Base-by-base conservation (phyloP, 2,329 filamentous ascomycete genomes). In the Xenoacremonium recifei region DNA sequence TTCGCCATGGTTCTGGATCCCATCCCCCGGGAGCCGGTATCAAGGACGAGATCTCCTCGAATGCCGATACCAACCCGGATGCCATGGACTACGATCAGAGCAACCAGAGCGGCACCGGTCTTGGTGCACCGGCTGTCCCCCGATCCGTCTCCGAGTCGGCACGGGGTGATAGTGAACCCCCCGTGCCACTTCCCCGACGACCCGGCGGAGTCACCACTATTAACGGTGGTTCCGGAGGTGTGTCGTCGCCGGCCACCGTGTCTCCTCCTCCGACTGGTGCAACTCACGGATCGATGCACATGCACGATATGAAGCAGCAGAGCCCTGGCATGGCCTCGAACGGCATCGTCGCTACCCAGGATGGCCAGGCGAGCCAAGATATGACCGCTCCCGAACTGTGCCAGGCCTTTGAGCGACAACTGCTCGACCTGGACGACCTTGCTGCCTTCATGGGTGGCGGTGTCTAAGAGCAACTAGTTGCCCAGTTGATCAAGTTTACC, bases 371-470 rank as follows among this genome's bases (percentile, higher is more conserved):
- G 0, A 65, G 62, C 23, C 66, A 68, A 39, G 78, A 82, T 47
- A 82, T 82, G 76, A 80, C 77, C 3, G 73, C 77, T 0, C 69
- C 72, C 5, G 78, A 82, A 55, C 66, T 82, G 13, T 82, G 79
- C 54, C 64, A 67, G 12, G 78, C 78, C 0, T 82, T 82, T 52
- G 79, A 82, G 64, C 68, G 76, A 21, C 78, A 82, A 59, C 68
- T 82, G 1, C 65, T 82, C 10, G 78, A 82, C 57, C 66, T 82
- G 6, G 78, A 82, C 47, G 78, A 82, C 53, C 70, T 82, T 10
- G 78, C 78, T 21, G 78, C 78, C 3, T 81, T 82, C 40, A 82
- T 82, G 78, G 78, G 78, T 16, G 78, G 78, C 16, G 78, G 78
- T 45, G 78, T 82, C 48, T 82, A 48, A 51, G 23, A 9, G 23